Percentiles rank a stretch among this genome's conserved stretches.
Conservation (phyloP, 2,329 filamentous ascomycete species). For the Epichloe amarillans region DNA sequence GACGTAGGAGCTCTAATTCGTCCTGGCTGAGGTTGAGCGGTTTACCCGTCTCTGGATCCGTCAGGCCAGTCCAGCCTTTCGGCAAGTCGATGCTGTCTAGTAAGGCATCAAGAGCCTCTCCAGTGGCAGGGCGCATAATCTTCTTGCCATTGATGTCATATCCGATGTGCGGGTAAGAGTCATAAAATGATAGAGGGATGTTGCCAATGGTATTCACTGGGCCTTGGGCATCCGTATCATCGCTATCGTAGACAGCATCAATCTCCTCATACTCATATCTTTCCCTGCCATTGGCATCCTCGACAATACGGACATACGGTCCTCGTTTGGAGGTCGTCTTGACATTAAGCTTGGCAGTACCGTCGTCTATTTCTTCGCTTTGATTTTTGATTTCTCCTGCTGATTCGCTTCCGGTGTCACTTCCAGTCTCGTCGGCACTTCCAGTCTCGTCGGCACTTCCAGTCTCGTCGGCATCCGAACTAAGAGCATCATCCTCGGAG, state of each 20-base stretch:
- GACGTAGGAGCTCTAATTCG: slow-evolving; percentile 76
- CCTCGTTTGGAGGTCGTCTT: background rate
- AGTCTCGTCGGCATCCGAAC: slow-evolving; percentile 1
- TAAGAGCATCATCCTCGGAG: background rate
- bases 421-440: background rate
- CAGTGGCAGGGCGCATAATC: slow-evolving; percentile 89
- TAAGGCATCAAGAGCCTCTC: slow-evolving; percentile 82
- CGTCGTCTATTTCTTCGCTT: background rate
- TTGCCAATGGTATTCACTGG: slow-evolving; percentile 86
- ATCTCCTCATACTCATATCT: slow-evolving; percentile 92
- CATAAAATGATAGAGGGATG: slow-evolving; percentile 90
- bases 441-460: too few relatives aligned
- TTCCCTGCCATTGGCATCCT: slow-evolving; percentile 79
- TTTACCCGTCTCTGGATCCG: slow-evolving; percentile 86
- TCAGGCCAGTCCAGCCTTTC: slow-evolving; percentile 93
- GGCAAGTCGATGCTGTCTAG: slow-evolving; percentile 94
- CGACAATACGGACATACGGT: slow-evolving; percentile 35
- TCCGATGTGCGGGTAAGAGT: slow-evolving; percentile 93
- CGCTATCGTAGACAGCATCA: slow-evolving; percentile 88
- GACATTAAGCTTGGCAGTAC: background rate
- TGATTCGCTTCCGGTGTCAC: slow-evolving; percentile 14
- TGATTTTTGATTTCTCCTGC: slow-evolving; percentile 19
- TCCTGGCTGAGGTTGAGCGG: slow-evolving; percentile 77
- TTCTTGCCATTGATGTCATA: slow-evolving; percentile 99
- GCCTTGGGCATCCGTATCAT: slow-evolving; percentile 74